These are phyloP conservation scores for Xerocomus nothofagi DNA, from an alignment of 1,284 basidiomycete species.

Conservation along the genomic window DNA sequence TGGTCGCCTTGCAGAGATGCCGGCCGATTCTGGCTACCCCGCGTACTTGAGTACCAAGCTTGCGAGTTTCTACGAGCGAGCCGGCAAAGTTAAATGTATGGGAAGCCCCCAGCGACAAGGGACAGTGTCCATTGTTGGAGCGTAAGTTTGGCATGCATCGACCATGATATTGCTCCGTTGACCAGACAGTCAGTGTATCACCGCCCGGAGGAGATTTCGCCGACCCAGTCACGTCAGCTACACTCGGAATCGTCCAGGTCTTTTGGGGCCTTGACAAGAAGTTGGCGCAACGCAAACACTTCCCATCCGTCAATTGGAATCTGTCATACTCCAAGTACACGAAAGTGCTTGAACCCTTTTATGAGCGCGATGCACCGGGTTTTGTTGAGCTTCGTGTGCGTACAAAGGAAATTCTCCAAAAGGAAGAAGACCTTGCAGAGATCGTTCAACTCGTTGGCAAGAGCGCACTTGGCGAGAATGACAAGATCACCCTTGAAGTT, in stretches of 20 bases:
- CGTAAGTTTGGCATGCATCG: slow-evolving; percentile 58
- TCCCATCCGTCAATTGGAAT: slow-evolving; percentile 99
- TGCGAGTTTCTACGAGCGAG: slow-evolving; percentile 98
- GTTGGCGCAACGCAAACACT: slow-evolving; percentile 96
- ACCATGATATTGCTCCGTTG: slow-evolving; percentile 8
- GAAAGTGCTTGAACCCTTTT: slow-evolving; percentile 92
- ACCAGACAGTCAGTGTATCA: slow-evolving; percentile 68
- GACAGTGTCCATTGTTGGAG: slow-evolving; percentile 98
- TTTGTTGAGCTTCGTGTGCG: slow-evolving; percentile 91
- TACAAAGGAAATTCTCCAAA: slow-evolving; percentile 96
- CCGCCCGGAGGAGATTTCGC: slow-evolving; percentile 99
- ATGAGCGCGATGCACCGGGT: slow-evolving; percentile 87
- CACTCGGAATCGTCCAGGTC: slow-evolving; percentile 98
- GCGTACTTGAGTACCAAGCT: slow-evolving; percentile 97
- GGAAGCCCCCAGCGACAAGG: slow-evolving; percentile 89
- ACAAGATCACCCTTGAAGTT: slow-evolving; percentile 98
- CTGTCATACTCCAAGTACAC: slow-evolving; percentile 99
- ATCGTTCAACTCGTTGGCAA: slow-evolving; percentile 99
- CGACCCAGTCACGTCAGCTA: slow-evolving; percentile 96
- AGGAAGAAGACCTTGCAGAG: slow-evolving; percentile 97
- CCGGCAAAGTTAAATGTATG: slow-evolving; percentile 94
- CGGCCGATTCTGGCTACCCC: slow-evolving; percentile 98
- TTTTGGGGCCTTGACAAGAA: slow-evolving; percentile 98
- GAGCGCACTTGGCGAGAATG: slow-evolving; percentile 93
- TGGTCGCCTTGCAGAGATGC: slow-evolving; percentile 99